Conservation (phyloP, 108 stramenopile species). For the Stephanodiscus minutulus region DNA sequence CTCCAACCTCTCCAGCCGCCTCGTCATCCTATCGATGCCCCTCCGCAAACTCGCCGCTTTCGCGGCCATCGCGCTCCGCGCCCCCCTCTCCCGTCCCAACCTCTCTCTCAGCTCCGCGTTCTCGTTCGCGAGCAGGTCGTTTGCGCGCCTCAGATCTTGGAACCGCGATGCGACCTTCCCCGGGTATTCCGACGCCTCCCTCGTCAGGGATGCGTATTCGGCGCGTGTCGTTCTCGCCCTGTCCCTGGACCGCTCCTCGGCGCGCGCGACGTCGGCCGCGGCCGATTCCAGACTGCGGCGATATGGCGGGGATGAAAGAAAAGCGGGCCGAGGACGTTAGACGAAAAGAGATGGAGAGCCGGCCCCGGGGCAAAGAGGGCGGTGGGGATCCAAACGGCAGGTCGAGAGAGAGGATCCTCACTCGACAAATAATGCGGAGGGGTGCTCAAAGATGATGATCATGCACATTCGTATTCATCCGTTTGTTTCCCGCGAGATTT, state of each 20-base stretch:
- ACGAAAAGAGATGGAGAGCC: too few relatives aligned
- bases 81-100: constrained; percentile 1
- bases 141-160: constrained; percentile 3
- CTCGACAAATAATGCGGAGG: too few relatives aligned
- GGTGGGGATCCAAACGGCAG: too few relatives aligned
- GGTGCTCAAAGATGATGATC: too few relatives aligned
- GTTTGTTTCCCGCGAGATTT: too few relatives aligned
- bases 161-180: constrained; percentile 3
- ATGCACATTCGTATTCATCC: too few relatives aligned
- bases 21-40: background rate
- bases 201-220: background rate
- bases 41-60: background rate
- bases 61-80: background rate
- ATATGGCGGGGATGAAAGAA: too few relatives aligned
- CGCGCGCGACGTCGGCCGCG: constrained; percentile 1
- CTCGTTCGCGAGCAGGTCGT: background rate
- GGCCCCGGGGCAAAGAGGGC: too few relatives aligned
- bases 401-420: too few relatives aligned
- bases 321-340: too few relatives aligned
- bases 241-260: background rate
- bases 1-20: constrained; percentile 6
- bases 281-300: too few relatives aligned
- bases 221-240: background rate
- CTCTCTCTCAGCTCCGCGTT: constrained; percentile 15
- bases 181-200: background rate